Base-by-base conservation (phyloP, 1,284 basidiomycete species). In the Inonotus hispidus region DNA sequence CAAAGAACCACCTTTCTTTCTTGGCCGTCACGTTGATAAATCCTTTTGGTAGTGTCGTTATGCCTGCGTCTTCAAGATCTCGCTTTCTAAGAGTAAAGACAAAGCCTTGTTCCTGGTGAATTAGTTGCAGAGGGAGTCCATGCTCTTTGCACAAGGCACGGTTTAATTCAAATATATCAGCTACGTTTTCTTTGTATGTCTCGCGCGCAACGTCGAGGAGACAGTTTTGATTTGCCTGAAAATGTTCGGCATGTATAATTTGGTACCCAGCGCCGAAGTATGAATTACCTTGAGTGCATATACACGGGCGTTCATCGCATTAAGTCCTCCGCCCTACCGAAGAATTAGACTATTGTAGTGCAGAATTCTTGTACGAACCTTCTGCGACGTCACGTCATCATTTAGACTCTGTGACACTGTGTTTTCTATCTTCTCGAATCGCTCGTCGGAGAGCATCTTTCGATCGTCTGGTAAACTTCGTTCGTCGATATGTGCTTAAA, bases 131-230 rank as follows among this genome's bases (percentile, higher is more conserved):
- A 0, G 87, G 84, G 1, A 94, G 72, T 2, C 76, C 77, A 64
- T 90, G 81, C 59, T 82, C 75, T 60, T 88, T 81, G 1, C 82
- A 77, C 4, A 92, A 73, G 0, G 73, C 74, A 10, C 77, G 76
- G 63, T 82, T 83, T 39, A 94, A 75, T 55, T 85, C 79, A 63
- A 85, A 84, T 53, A 95, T 93, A 68, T 97, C 94, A 2, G 84
- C 82, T 16, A 94, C 79, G 66, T 95, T 95, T 71, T 97, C 95
- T 67, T 89, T 91, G 75, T 90, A 93, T 0, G 95, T 95, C 69
- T 93, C 90, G 7, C 95, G 83, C 0, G 95, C 95, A 2, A 98
- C 91, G 65, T 98, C 95, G 11, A 98, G 84, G 10, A 96, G 79
- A 21, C 84, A 83, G 65, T 93, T 91, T 66, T 80, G 82, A 63